Conservation (phyloP, 257 asterid genomes). For the Solanum phureja region DNA sequence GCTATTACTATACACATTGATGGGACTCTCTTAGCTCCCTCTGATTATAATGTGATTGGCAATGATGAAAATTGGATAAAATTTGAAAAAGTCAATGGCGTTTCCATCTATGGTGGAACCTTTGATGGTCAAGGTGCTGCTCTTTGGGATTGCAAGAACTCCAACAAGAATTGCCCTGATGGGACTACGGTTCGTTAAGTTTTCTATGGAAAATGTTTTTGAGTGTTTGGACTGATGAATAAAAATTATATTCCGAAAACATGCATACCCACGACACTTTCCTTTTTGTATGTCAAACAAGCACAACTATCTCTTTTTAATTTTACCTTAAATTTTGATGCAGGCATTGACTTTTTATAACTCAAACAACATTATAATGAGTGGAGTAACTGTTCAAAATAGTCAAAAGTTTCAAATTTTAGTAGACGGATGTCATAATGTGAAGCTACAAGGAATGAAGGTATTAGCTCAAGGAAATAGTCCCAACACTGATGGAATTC, state of each 20-base stretch:
- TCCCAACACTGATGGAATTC: no score
- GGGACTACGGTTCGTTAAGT: not conserved
- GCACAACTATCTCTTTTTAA: not conserved
- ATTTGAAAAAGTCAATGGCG: not conserved
- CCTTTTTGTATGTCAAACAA: not conserved
- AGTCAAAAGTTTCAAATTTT: slow-evolving; percentile 16
- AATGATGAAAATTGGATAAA: not conserved
- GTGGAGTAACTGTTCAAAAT: slow-evolving; percentile 11
- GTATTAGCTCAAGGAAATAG: no score
- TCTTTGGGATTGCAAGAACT: not conserved
- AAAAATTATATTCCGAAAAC: not conserved
- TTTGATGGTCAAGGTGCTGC: not conserved
- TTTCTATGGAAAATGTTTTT: not conserved
- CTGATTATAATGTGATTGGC: not conserved
- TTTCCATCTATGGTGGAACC: not conserved
- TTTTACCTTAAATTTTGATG: not conserved
- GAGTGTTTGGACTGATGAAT: not conserved
- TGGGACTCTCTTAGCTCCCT: not conserved
- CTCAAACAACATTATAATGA: not conserved
- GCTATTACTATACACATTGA: not conserved
- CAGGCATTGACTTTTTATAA: slow-evolving; percentile 18
- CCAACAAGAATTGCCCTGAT: not conserved
- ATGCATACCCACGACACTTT: no score
- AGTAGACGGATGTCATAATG: no score
- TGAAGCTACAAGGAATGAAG: no score